Percentiles rank a stretch among this genome's conserved stretches.
phyloP scores from a whole-genome alignment of 163 green algal genomes.

The Trebouxiophyceae sp. region DNA sequence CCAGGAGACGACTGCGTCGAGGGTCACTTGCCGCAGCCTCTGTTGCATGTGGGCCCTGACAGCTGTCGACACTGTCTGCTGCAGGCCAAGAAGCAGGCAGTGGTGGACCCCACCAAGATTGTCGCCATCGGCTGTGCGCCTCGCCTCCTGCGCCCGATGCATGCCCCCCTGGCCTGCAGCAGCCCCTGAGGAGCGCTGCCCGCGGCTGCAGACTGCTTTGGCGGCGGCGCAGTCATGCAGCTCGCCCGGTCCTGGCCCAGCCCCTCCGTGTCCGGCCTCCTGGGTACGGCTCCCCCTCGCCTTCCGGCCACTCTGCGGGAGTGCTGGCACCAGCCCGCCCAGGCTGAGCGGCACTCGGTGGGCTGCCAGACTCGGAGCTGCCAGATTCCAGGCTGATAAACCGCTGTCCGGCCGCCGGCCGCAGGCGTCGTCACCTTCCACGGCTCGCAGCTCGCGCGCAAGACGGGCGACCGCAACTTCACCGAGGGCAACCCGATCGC shows the following conservation, averaged over 20 bases:
- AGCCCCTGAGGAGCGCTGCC: neutral
- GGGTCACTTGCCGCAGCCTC: no score
- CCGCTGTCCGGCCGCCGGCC: no score
- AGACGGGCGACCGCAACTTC: neutral
- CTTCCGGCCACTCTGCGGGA: no score
- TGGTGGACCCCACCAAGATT: constrained; percentile 3
- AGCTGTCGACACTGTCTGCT: no score
- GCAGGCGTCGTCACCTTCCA: constrained; percentile 15
- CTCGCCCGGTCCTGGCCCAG: neutral
- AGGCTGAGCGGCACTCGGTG: no score
- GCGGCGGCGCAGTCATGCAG: constrained; percentile 1
- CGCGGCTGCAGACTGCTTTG: constrained; percentile 10
- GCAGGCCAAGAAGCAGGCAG: constrained; percentile 3
- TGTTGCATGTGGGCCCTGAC: no score
- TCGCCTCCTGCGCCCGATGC: neutral
- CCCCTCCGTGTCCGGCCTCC: neutral
- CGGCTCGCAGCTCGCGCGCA: neutral
- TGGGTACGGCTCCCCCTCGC: no score
- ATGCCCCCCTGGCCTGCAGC: neutral
- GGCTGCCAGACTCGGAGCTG: no score
- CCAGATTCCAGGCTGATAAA: no score
- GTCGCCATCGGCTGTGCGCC: constrained; percentile 8
- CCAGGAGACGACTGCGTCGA: no score
- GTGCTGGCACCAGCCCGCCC: no score
- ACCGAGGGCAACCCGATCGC: constrained; percentile 7